phyloP scores from a whole-genome alignment of 1,284 basidiomycete species.

The Calocybe gambosa region DNA sequence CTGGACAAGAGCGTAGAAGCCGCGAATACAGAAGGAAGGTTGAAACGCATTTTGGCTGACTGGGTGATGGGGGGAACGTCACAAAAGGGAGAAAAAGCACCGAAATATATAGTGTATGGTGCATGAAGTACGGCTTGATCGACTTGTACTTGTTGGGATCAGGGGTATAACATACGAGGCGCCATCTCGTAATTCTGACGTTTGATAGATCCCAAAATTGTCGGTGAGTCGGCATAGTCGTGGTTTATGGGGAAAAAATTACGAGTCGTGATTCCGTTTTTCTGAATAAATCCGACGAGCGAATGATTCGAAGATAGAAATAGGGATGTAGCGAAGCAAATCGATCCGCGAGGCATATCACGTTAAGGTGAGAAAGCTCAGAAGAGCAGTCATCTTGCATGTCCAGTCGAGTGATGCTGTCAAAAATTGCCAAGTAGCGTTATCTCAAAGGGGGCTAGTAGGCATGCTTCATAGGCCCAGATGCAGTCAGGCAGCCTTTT shows the following conservation, averaged over 20 bases:
- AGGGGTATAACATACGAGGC: conserved; percentile 5
- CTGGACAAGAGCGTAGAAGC: conserved; percentile 10
- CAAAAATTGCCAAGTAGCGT: background rate
- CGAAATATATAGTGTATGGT: background rate
- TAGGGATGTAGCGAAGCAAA: background rate
- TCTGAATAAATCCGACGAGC: background rate
- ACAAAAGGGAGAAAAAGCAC: background rate
- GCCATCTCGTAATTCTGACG: background rate
- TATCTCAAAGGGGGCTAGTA: background rate
- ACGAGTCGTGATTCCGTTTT: background rate
- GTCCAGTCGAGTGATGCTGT: background rate
- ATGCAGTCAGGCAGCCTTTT: background rate
- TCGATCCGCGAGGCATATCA: background rate
- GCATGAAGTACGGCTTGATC: background rate
- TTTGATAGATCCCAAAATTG: conserved; percentile 4
- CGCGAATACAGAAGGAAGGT: conserved; percentile 1
- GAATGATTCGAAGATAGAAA: background rate
- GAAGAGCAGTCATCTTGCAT: background rate
- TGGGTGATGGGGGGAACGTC: background rate
- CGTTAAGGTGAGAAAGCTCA: background rate
- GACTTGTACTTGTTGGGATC: background rate
- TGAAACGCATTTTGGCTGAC: conserved; percentile 9
- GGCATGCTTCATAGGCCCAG: background rate
- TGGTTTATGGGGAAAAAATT: background rate
- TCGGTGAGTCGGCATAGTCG: background rate